phyloP scores from a whole-genome alignment of 208 protist genomes.

The Trypanosoma mega region DNA sequence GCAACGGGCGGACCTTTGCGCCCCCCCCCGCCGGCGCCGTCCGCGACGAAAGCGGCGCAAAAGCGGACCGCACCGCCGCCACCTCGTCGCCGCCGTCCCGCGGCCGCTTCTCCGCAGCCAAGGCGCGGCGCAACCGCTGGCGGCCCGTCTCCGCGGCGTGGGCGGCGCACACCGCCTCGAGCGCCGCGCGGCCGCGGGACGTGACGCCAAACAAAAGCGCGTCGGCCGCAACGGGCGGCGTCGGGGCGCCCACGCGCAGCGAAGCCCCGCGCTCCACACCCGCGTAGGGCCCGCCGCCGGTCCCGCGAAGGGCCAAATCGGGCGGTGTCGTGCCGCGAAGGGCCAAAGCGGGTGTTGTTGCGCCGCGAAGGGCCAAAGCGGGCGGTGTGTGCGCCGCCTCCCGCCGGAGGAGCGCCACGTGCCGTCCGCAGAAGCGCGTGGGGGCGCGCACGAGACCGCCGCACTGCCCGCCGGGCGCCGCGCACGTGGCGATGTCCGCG shows the following conservation, averaged over 20 bases:
- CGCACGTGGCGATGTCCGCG: conserved; percentile 58
- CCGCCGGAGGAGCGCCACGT: conserved; percentile 45
- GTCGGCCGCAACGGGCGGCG: conserved; percentile 37
- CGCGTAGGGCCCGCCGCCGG: conserved; percentile 41
- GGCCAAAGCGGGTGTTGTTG: neutral
- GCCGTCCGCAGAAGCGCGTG: conserved; percentile 54
- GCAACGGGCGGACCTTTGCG: conserved; percentile 2
- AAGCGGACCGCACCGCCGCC: neutral
- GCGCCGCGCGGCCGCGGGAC: conserved; percentile 46
- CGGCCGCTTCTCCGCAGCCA: conserved; percentile 23
- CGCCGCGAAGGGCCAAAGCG: neutral
- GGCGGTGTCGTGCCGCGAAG: neutral
- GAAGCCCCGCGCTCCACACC: conserved; percentile 35
- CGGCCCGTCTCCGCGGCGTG: conserved; percentile 37
- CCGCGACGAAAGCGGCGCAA: neutral
- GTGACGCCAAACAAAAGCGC: conserved; percentile 46
- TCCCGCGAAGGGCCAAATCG: conserved; percentile 15
- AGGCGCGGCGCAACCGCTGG: conserved; percentile 24
- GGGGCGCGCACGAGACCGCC: conserved; percentile 35
- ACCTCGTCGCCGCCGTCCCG: neutral
- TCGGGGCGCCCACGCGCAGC: conserved; percentile 2
- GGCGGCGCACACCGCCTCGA: conserved; percentile 45
- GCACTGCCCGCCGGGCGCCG: too few species aligned
- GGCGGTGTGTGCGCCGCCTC: conserved; percentile 28
- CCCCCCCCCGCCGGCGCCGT: conserved; percentile 2